These are phyloP conservation scores for Jatropha multifida DNA, from an alignment of 441 rosid species.

Conservation along the genomic window DNA sequence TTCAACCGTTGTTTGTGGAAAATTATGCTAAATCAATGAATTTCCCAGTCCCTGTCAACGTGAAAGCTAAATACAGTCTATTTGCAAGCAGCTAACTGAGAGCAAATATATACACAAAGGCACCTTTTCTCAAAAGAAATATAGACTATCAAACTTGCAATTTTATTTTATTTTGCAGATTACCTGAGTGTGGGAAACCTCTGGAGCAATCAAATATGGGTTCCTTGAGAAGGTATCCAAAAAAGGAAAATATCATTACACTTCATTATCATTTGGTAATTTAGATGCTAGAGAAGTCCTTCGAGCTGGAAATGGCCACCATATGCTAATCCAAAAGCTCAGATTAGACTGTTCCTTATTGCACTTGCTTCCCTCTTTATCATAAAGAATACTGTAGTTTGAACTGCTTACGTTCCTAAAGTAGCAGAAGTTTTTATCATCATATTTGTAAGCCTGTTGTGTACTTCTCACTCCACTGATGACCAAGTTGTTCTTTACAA, in stretches of 20 bases:
- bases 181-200: not conserved
- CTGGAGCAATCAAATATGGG: not conserved
- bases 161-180: not conserved
- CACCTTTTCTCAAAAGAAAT: not conserved
- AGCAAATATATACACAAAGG: not conserved
- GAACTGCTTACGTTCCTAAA: slow-evolving; percentile 75
- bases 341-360: slow-evolving; percentile 11
- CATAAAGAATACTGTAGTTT: slow-evolving; percentile 67
- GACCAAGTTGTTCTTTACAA: slow-evolving; percentile 51
- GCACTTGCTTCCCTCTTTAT: slow-evolving; percentile 40
- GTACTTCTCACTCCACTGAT: slow-evolving; percentile 57
- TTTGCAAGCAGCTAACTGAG: not conserved
- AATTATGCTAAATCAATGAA: no score
- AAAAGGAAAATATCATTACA: not conserved
- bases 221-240: not conserved
- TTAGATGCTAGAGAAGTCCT: slow-evolving; percentile 23
- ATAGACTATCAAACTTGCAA: not conserved
- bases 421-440: slow-evolving; percentile 53
- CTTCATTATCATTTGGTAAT: slow-evolving; percentile 8
- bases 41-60: not conserved
- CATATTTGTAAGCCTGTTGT: slow-evolving; percentile 53
- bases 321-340: slow-evolving; percentile 1
- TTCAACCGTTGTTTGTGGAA: not conserved
- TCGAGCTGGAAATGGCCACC: slow-evolving; percentile 19
- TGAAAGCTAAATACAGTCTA: not conserved